phyloP scores from a whole-genome alignment of 2,329 filamentous ascomycete species.

The Claviceps digitariae region DNA sequence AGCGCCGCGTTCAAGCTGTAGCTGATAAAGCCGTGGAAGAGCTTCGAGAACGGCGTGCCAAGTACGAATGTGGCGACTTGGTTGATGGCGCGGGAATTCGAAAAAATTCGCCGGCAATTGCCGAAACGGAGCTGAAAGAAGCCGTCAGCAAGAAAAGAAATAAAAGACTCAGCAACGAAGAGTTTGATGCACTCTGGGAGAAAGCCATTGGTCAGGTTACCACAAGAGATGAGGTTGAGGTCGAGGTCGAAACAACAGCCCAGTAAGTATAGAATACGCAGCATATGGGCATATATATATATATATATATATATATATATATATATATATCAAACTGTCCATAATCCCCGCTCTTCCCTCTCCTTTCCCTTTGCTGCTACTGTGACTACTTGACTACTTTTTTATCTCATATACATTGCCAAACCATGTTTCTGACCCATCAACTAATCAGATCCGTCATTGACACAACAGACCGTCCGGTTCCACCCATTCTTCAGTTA shows the following conservation, averaged over 20 bases:
- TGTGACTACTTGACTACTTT: too few relatives aligned
- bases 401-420: neutral
- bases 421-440: slow-evolving; percentile 36
- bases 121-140: slow-evolving; percentile 64
- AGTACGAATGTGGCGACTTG: slow-evolving; percentile 78
- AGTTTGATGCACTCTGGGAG: slow-evolving; percentile 82
- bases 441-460: slow-evolving; percentile 78
- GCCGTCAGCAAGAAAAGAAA: slow-evolving; percentile 62
- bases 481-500: slow-evolving; percentile 46
- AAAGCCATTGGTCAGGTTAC: slow-evolving; percentile 61
- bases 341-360: neutral
- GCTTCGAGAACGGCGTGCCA: slow-evolving; percentile 69
- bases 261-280: slow-evolving; percentile 34
- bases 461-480: slow-evolving; percentile 57
- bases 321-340: too few relatives aligned
- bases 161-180: slow-evolving; percentile 70
- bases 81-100: slow-evolving; percentile 45
- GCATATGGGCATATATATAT: too few relatives aligned
- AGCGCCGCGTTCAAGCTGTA: slow-evolving; percentile 71
- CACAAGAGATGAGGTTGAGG: slow-evolving; percentile 44
- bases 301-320: too few relatives aligned
- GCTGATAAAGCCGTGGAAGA: slow-evolving; percentile 80
- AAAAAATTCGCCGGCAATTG: slow-evolving; percentile 42
- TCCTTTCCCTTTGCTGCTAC: too few relatives aligned
- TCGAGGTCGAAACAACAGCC: slow-evolving; percentile 21